phyloP scores from a whole-genome alignment of 2,329 filamentous ascomycete species.

The Claviceps lovelessii region DNA sequence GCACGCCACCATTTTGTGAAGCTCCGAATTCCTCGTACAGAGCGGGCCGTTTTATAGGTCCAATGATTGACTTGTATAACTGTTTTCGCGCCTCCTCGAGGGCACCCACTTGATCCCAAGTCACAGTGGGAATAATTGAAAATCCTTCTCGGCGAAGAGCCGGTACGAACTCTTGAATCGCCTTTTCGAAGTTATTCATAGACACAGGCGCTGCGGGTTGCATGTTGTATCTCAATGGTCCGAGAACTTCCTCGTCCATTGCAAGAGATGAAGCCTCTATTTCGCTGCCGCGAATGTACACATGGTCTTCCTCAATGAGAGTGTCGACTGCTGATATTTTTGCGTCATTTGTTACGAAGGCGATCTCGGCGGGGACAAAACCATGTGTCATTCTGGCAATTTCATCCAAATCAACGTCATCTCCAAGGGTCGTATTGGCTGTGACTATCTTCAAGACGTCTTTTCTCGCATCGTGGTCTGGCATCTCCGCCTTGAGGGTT shows the following conservation, averaged over 20 bases:
- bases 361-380: slow-evolving; percentile 82
- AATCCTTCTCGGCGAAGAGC: slow-evolving; percentile 75
- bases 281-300: slow-evolving; percentile 5
- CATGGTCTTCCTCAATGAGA: slow-evolving; percentile 15
- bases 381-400: slow-evolving; percentile 79
- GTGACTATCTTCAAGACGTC: slow-evolving; percentile 66
- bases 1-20: slow-evolving; percentile 66
- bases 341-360: slow-evolving; percentile 41
- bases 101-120: slow-evolving; percentile 85
- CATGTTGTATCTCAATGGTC: neutral
- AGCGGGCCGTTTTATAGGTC: slow-evolving; percentile 72
- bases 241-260: neutral
- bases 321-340: slow-evolving; percentile 23
- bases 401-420: slow-evolving; percentile 56
- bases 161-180: slow-evolving; percentile 44
- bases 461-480: slow-evolving; percentile 62
- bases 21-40: slow-evolving; percentile 66
- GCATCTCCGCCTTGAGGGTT: slow-evolving; percentile 78
- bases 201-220: slow-evolving; percentile 7
- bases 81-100: slow-evolving; percentile 65
- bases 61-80: slow-evolving; percentile 73
- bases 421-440: slow-evolving; percentile 45
- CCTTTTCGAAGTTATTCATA: slow-evolving; percentile 51
- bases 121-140: slow-evolving; percentile 82
- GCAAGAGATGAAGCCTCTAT: slow-evolving; percentile 2